Percentiles rank a stretch among this genome's conserved stretches.
These are phyloP conservation scores for Daldinia loculata DNA, from an alignment of 495 filamentous ascomycete species.

Conservation along the genomic window DNA sequence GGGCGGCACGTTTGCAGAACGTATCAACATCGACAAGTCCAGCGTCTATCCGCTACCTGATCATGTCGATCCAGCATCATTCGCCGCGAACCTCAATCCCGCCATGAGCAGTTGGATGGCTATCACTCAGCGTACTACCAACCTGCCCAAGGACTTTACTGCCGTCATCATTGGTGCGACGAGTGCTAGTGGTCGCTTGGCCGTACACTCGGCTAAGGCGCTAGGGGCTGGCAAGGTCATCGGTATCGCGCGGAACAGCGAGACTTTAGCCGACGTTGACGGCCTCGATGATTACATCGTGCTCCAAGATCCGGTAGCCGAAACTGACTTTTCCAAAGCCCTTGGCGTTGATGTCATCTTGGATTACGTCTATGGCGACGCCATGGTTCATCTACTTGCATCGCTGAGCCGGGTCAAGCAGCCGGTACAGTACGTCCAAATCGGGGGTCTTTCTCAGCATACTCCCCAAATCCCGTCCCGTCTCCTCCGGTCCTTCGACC, in stretches of 20 bases:
- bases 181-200: conserved; percentile 51
- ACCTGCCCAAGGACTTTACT: conserved; percentile 48
- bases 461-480: conserved; percentile 30
- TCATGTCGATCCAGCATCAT: conserved; percentile 50
- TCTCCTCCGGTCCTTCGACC: conserved; percentile 40
- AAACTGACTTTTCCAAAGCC: conserved; percentile 52
- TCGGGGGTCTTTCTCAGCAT: conserved; percentile 39
- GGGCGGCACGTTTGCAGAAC: conserved; percentile 48
- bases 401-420: conserved; percentile 31
- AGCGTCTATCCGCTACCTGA: conserved; percentile 45
- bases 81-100: conserved; percentile 58
- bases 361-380: conserved; percentile 47
- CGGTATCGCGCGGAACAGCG: conserved; percentile 51
- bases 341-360: conserved; percentile 39
- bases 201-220: conserved; percentile 48
- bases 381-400: conserved; percentile 35
- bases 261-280: conserved; percentile 40
- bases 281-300: conserved; percentile 50
- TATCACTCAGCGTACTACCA: conserved; percentile 48
- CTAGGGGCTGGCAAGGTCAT: conserved; percentile 55
- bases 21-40: conserved; percentile 49
- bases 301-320: conserved; percentile 44
- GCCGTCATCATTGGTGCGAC: conserved; percentile 57
- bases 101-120: conserved; percentile 57
- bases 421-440: conserved; percentile 44